Percentiles rank a stretch among this genome's conserved stretches.
Evolutionary conservation across 805 yeast genomes (phyloP).

Genomic region (Saturnispora serradocipensis): DNA sequence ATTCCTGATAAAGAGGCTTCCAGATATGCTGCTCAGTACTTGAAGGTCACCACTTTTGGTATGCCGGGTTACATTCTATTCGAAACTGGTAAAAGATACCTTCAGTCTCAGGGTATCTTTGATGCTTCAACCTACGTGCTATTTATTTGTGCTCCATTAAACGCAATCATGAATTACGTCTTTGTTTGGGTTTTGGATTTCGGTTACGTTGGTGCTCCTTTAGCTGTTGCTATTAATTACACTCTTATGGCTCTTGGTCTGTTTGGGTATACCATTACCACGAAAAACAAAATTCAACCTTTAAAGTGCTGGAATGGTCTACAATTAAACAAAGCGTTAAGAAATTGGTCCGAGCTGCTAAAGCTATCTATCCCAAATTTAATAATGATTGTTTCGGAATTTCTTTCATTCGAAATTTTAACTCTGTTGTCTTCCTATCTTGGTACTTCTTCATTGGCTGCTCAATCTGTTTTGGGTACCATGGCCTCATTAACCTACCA

Average conservation of each 20-base stretch:
- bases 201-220: constrained; percentile 73
- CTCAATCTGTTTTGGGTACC: constrained; percentile 65
- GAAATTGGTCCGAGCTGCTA: constrained; percentile 58
- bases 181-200: constrained; percentile 62
- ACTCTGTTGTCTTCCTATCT: constrained; percentile 61
- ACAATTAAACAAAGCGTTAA: constrained; percentile 29
- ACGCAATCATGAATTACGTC: constrained; percentile 54
- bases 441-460: constrained; percentile 55
- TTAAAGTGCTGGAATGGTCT: constrained; percentile 31
- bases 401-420: constrained; percentile 67
- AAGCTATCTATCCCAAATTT: constrained; percentile 64
- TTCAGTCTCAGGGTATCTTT: constrained; percentile 72
- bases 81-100: constrained; percentile 63
- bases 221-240: constrained; percentile 61
- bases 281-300: constrained; percentile 33
- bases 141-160: constrained; percentile 64
- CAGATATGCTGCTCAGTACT: constrained; percentile 47
- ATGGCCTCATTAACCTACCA: constrained; percentile 62
- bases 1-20: constrained; percentile 40
- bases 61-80: constrained; percentile 60
- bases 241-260: constrained; percentile 60
- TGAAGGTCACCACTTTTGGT: constrained; percentile 49
- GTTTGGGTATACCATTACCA: constrained; percentile 36
- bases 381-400: constrained; percentile 69
- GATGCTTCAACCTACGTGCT: constrained; percentile 72